Percentiles rank a stretch among this genome's conserved stretches.
phyloP scores from a whole-genome alignment of 768 basidiomycete species.

The Dacryopinax primogenitus region DNA sequence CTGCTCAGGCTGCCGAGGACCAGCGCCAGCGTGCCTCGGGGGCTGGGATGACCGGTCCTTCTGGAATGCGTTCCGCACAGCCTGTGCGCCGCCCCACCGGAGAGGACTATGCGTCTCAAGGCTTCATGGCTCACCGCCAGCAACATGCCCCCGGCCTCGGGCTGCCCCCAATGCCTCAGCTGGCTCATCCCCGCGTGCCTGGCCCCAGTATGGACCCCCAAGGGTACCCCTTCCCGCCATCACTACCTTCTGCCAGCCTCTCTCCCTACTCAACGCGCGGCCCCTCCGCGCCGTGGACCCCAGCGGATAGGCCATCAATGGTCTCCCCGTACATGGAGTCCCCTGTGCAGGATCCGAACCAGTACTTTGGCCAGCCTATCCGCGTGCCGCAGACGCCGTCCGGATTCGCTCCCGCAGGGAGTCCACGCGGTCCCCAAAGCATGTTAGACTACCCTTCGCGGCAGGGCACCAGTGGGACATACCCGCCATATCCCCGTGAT shows the following conservation, averaged over 20 bases:
- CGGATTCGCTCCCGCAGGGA: constrained; percentile 1
- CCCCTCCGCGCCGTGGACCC: neutral
- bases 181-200: neutral
- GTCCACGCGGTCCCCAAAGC: neutral
- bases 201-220: neutral
- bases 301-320: neutral
- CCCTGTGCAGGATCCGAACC: neutral
- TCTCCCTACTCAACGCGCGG: constrained; percentile 2
- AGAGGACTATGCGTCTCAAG: neutral
- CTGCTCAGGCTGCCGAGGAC: neutral
- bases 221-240: neutral
- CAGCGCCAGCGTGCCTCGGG: constrained; percentile 13
- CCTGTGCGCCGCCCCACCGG: neutral
- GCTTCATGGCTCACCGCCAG: neutral
- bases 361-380: neutral
- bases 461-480: neutral
- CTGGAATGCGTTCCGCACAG: neutral
- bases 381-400: neutral
- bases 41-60: neutral
- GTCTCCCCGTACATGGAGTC: constrained; percentile 1
- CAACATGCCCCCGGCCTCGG: constrained; percentile 4
- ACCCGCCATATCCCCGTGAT: constrained; percentile 1
- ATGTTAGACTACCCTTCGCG: neutral
- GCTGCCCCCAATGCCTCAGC: too few species aligned
- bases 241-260: neutral